These are phyloP conservation scores for Trichoderma sp. DNA, from an alignment of 2,329 filamentous ascomycete genomes.

Conservation along the genomic window DNA sequence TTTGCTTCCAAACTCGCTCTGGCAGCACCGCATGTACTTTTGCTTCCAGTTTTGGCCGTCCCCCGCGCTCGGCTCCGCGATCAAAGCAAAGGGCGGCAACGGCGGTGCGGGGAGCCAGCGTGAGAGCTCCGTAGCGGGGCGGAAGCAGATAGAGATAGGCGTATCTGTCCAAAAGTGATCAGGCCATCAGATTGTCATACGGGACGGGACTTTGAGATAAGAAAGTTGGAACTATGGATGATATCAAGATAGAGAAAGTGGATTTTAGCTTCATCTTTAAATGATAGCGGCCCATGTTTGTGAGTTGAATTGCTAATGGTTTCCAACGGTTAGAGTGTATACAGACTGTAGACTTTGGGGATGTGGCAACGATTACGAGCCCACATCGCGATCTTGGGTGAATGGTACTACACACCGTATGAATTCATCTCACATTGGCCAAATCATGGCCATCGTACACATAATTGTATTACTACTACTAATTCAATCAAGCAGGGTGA, in stretches of 20 bases:
- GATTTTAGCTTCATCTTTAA: not conserved
- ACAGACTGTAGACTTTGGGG: not conserved
- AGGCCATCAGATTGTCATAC: not conserved
- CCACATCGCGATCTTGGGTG: not conserved
- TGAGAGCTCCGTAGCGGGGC: not conserved
- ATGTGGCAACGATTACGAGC: not conserved
- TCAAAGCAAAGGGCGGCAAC: not conserved
- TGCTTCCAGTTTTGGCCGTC: slow-evolving; percentile 9
- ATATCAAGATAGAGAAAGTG: not conserved
- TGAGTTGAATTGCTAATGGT: not conserved
- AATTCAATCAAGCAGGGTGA: not conserved
- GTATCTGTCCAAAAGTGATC: not conserved
- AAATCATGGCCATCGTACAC: not conserved
- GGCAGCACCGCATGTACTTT: not conserved
- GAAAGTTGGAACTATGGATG: not conserved
- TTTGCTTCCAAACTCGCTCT: not conserved
- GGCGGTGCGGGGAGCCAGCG: not conserved
- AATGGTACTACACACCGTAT: not conserved
- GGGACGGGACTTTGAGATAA: not conserved
- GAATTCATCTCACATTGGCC: not conserved
- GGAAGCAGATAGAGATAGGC: not conserved
- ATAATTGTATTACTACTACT: not conserved
- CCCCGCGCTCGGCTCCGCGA: slow-evolving; percentile 1
- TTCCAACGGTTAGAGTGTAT: not conserved
- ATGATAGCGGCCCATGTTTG: not conserved